Conservation (phyloP, 805 yeast species). For the Vanderwaltozyma polyspora region DNA sequence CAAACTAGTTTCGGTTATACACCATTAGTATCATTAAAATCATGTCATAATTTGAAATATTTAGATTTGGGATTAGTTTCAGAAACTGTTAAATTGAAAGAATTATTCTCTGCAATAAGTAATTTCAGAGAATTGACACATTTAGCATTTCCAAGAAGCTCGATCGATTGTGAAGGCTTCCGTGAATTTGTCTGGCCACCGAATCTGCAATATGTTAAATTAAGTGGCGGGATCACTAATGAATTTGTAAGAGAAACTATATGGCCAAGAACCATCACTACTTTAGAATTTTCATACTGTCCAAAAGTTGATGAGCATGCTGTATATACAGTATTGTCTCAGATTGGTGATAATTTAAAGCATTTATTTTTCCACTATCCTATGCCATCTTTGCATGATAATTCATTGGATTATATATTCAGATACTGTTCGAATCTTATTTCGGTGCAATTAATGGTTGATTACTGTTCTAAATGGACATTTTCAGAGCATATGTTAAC, state of each 20-base stretch:
- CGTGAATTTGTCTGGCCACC: constrained; percentile 59
- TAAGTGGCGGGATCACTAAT: constrained; percentile 85
- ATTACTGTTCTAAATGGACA: constrained; percentile 48
- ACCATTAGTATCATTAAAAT: constrained; percentile 69
- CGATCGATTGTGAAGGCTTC: constrained; percentile 55
- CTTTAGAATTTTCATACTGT: constrained; percentile 77
- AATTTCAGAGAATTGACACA: constrained; percentile 54
- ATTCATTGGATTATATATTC: constrained; percentile 64
- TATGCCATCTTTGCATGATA: constrained; percentile 64
- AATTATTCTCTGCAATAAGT: constrained; percentile 64
- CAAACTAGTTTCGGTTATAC: constrained; percentile 91
- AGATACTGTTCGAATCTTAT: constrained; percentile 63
- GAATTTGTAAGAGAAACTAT: constrained; percentile 56
- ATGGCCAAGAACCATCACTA: constrained; percentile 65
- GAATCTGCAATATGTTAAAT: constrained; percentile 53
- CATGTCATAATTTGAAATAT: constrained; percentile 51
- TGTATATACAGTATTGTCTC: constrained; percentile 46
- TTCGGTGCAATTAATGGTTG: constrained; percentile 61
- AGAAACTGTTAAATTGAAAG: constrained; percentile 76
- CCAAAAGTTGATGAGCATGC: constrained; percentile 63
- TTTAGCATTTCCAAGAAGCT: constrained; percentile 80
- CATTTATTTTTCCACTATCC: constrained; percentile 71
- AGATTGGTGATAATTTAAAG: constrained; percentile 55
- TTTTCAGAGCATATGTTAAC: constrained; percentile 38
- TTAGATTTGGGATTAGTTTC: constrained; percentile 79